A percentile compares a stretch with the other conserved stretches of the same genome.
These are phyloP conservation scores for Angomonas desouzai DNA, from an alignment of 208 protist genomes.

Conservation along the genomic window DNA sequence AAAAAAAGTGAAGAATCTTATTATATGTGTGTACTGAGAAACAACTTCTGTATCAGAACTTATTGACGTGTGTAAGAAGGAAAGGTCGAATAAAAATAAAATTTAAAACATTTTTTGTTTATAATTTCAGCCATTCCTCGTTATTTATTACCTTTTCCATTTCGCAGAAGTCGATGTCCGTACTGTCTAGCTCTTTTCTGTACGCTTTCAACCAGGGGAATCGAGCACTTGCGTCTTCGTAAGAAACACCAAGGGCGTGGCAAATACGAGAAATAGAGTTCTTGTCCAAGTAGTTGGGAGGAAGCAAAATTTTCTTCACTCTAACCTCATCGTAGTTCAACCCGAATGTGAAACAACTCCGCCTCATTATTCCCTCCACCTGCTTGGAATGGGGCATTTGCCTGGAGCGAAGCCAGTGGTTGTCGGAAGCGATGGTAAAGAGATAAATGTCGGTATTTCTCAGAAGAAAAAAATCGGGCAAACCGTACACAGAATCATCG, in stretches of 20 bases:
- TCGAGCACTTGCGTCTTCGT: slow-evolving; percentile 19
- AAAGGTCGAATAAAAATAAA: no score
- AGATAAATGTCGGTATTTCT: slow-evolving; percentile 62
- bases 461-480: slow-evolving; percentile 80
- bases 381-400: slow-evolving; percentile 80
- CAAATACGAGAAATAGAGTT: slow-evolving; percentile 58
- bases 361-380: slow-evolving; percentile 77
- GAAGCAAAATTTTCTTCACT: slow-evolving; percentile 72
- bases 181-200: slow-evolving; percentile 65
- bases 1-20: no score
- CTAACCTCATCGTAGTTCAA: slow-evolving; percentile 66
- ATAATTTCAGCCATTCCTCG: slow-evolving; percentile 69
- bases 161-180: slow-evolving; percentile 69
- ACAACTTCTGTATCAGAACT: no score
- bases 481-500: slow-evolving; percentile 62
- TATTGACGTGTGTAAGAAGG: no score
- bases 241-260: slow-evolving; percentile 24
- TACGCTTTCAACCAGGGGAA: slow-evolving; percentile 68
- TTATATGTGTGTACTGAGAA: no score
- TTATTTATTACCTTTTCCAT: slow-evolving; percentile 40
- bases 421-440: slow-evolving; percentile 79
- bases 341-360: slow-evolving; percentile 71
- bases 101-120: slow-evolving; percentile 15
- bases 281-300: slow-evolving; percentile 67
- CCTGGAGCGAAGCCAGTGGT: slow-evolving; percentile 75